Evolutionary conservation across 306 rosid genomes (phyloP).

Genomic region (Citrullus colocynthis): DNA sequence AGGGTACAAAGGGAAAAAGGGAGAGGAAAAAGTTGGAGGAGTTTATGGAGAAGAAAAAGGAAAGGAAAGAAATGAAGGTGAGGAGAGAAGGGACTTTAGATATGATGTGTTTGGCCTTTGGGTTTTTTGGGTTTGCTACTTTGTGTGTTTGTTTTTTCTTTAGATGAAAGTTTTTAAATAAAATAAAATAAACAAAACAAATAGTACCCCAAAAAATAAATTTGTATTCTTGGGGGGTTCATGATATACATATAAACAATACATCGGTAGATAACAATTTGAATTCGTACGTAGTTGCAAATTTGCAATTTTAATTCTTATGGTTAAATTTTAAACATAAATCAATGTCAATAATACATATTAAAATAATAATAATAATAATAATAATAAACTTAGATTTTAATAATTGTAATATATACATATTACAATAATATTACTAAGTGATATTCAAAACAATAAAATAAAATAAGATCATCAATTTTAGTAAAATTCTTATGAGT

Average conservation of each 20-base stretch:
- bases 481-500: too few relatives aligned
- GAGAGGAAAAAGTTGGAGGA: conserved; percentile 16
- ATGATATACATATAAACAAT: neutral
- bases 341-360: neutral
- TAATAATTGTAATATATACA: too few relatives aligned
- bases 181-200: neutral
- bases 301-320: too few relatives aligned
- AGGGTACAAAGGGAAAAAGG: conserved; percentile 30
- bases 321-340: neutral
- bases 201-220: neutral
- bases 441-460: too few relatives aligned
- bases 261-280: too few relatives aligned
- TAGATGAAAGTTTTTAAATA: neutral
- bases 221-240: too few relatives aligned
- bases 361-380: fast-evolving
- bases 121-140: conserved; percentile 18
- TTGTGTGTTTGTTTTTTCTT: conserved; percentile 17
- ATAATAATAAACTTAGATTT: too few relatives aligned
- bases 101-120: conserved; percentile 34
- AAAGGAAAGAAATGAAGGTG: conserved; percentile 31
- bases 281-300: too few relatives aligned
- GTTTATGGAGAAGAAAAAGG: conserved; percentile 23
- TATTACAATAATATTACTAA: too few relatives aligned
- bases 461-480: too few relatives aligned
- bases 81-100: conserved; percentile 59